Evolutionary conservation across 192 early-diverging fungal genomes (phyloP).

Genomic region (Rhizophlyctis rosea): DNA sequence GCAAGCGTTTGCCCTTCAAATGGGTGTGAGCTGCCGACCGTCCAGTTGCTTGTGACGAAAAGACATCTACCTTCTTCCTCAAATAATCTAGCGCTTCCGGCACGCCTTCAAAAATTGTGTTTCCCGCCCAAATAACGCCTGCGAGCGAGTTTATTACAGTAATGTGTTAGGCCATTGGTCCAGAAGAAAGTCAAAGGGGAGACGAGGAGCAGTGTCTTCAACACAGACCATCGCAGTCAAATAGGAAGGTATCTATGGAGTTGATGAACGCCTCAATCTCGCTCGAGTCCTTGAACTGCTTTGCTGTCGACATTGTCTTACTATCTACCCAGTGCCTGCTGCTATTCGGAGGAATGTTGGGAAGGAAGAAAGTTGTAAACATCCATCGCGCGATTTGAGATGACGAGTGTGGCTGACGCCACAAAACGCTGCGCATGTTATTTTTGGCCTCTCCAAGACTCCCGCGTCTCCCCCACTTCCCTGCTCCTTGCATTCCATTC

Average conservation of each 20-base stretch:
- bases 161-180: neutral
- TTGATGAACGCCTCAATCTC: constrained; percentile 58
- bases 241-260: constrained; percentile 85
- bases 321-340: no score
- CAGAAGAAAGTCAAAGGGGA: constrained; percentile 5
- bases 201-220: neutral
- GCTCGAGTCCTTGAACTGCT: neutral
- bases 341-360: no score
- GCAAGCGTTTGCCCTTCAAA: constrained; percentile 71
- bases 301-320: no score
- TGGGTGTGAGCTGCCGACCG: neutral
- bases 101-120: constrained; percentile 63
- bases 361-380: no score
- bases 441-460: no score
- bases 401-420: no score
- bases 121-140: constrained; percentile 92
- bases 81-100: constrained; percentile 70
- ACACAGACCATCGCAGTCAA: constrained; percentile 97
- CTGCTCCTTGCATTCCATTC: no score
- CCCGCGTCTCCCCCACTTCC: no score
- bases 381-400: no score
- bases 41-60: neutral
- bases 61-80: constrained; percentile 53
- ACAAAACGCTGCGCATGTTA: no score
- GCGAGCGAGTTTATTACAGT: neutral